Conservation (phyloP, 495 filamentous ascomycete genomes). For the Letharia lupina region DNA sequence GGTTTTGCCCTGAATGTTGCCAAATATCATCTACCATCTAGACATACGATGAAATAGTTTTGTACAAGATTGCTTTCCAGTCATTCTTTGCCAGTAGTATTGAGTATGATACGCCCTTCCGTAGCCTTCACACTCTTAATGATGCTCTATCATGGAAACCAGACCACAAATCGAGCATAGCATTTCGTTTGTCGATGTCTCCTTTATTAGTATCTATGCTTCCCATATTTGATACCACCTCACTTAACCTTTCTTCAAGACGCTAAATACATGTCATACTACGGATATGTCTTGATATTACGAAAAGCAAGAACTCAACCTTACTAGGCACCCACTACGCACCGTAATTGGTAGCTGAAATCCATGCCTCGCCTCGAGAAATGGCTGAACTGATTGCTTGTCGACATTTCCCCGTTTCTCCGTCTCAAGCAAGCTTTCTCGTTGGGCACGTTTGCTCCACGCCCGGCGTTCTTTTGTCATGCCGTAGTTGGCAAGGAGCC, state of each 20-base stretch:
- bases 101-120: too few species aligned
- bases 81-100: too few species aligned
- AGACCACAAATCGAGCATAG: too few species aligned
- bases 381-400: background rate
- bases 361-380: too few species aligned
- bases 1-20: background rate
- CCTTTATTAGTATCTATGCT: background rate
- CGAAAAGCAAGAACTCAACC: background rate
- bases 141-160: too few species aligned
- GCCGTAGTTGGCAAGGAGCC: background rate
- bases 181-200: background rate
- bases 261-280: background rate
- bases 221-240: background rate
- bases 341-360: background rate
- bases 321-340: background rate
- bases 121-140: background rate
- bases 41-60: background rate
- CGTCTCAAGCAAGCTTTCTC: background rate
- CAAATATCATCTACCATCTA: background rate
- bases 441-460: background rate
- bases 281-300: background rate
- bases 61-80: too few species aligned
- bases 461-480: background rate
- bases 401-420: background rate
- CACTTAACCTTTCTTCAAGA: background rate